Evolutionary conservation across 768 basidiomycete species (phyloP), one percentile per base, ranked within the genome.

Genomic region (Auriscalpium vulgare): DNA sequence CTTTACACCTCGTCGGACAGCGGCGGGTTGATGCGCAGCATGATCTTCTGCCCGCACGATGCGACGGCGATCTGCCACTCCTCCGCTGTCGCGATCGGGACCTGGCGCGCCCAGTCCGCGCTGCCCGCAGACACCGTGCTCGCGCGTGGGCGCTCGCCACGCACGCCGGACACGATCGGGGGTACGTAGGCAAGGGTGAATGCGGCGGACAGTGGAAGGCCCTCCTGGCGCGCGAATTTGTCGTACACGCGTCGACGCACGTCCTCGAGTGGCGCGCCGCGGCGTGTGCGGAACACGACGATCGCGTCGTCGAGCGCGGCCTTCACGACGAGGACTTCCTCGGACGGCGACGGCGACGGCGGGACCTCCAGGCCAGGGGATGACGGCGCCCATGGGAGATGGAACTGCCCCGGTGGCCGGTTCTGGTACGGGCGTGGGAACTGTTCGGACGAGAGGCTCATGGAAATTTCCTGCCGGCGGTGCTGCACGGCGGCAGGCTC

Each of bases 211-310:
- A 88, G 77, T 11, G 75, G 72, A 45, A 83, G 61, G 49, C 76
- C 77, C 66, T 83, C 84, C 62, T 83, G 79, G 21, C 75, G 73
- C n/a, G 78, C 75, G 64, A 90, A 84, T 63, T 88, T 88, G 54
- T 84, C 79, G 58, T 78, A 78, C 23, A 91, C 71, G 49, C 78
- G 77, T 51, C 71, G 70, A 56, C 83, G 83, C 14, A 89, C 62
- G 47, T 82, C 81, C 16, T 67, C 62, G 54, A 83, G 77, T n/a
- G 75, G 46, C 56, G 74, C 72, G 44, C 73, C 69, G 58, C 74
- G 75, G 11, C 78, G 68, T 8, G 78, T 68, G 46, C 84, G 82
- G 51, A 90, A 75, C 57, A 86, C 69, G 63, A 90, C 75, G 58
- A 86, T 84, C 29, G 77, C 72, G 59, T 82, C 77, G 61, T 81